These are phyloP conservation scores for Aspergillus sparsus DNA, from an alignment of 495 filamentous ascomycete species.

Conservation along the genomic window DNA sequence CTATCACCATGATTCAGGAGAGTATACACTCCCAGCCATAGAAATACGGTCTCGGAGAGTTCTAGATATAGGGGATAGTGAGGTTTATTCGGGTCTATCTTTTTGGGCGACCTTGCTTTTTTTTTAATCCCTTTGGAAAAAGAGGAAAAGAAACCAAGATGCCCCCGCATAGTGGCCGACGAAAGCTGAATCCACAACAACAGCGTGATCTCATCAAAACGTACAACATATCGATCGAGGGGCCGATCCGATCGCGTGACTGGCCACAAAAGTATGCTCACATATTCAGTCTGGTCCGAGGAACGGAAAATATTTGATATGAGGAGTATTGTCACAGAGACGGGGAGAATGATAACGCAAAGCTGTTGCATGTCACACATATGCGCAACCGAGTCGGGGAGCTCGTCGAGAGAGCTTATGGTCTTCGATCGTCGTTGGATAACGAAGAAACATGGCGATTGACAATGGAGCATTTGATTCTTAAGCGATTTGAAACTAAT, in stretches of 20 bases:
- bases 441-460: conserved; percentile 7
- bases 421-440: not conserved
- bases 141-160: too few relatives aligned
- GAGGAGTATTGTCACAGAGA: conserved; percentile 1
- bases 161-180: too few relatives aligned
- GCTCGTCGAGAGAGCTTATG: not conserved
- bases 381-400: conserved; percentile 3
- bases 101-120: too few relatives aligned
- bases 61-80: too few relatives aligned
- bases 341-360: not conserved
- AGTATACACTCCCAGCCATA: too few relatives aligned
- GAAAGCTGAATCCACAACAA: conserved; percentile 1
- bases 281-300: not conserved
- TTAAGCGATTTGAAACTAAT: conserved; percentile 3
- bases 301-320: conserved; percentile 1
- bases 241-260: not conserved
- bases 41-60: too few relatives aligned
- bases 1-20: too few relatives aligned
- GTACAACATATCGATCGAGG: conserved; percentile 6
- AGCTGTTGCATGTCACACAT: not conserved
- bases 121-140: too few relatives aligned
- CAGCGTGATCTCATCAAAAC: not conserved
- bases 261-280: not conserved
- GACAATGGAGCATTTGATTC: conserved; percentile 5
- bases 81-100: too few relatives aligned